A percentile compares a stretch with the other conserved stretches of the same genome.
Evolutionary conservation across 805 yeast genomes (phyloP).

Genomic region (Wickerhamomyces sydowiorum): DNA sequence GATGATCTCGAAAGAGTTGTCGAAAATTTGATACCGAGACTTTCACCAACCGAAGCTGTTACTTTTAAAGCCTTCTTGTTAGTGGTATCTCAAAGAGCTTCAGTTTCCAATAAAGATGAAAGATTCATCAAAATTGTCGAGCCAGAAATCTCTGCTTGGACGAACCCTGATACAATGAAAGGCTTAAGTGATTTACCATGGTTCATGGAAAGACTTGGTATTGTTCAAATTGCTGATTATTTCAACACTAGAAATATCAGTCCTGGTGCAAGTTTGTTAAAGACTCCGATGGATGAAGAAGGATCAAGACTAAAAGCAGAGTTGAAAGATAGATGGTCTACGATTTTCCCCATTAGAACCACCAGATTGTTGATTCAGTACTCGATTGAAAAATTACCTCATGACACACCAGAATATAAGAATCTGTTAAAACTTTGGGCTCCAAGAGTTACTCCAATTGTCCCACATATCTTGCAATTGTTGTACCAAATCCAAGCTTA

Average conservation of each 20-base stretch:
- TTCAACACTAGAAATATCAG: constrained; percentile 79
- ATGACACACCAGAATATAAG: constrained; percentile 68
- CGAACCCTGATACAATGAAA: constrained; percentile 83
- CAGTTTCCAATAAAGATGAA: constrained; percentile 66
- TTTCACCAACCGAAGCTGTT: constrained; percentile 87
- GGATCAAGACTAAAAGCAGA: constrained; percentile 74
- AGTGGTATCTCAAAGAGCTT: constrained; percentile 85
- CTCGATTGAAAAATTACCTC: constrained; percentile 85
- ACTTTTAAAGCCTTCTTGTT: constrained; percentile 88
- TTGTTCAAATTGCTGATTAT: constrained; percentile 88
- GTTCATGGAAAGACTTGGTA: constrained; percentile 97
- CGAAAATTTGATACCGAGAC: constrained; percentile 61
- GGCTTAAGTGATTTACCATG: constrained; percentile 88
- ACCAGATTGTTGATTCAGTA: constrained; percentile 93
- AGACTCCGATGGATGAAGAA: constrained; percentile 83
- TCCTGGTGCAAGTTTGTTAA: constrained; percentile 66
- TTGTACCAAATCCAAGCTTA: constrained; percentile 90
- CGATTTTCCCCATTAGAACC: constrained; percentile 91
- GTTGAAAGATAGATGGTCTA: constrained; percentile 87
- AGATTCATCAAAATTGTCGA: constrained; percentile 86
- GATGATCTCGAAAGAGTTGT: constrained; percentile 80
- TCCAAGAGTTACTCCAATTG: constrained; percentile 85
- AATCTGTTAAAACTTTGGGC: constrained; percentile 74
- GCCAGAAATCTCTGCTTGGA: constrained; percentile 90
- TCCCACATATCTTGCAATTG: constrained; percentile 85